Evolutionary conservation across 2,329 filamentous ascomycete species (phyloP).

Genomic region (Sporothrix inflata): DNA sequence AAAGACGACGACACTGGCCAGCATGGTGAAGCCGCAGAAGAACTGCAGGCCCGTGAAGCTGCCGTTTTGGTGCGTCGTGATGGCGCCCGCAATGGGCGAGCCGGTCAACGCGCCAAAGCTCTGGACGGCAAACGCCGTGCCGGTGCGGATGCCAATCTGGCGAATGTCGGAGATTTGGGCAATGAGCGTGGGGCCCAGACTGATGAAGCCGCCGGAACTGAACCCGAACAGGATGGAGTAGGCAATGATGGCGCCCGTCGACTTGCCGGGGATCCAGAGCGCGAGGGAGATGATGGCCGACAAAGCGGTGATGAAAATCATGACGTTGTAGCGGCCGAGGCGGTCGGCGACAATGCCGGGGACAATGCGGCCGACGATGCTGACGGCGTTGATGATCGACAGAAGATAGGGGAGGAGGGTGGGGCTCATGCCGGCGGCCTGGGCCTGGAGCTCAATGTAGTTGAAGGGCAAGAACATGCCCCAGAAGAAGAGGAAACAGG

Average conservation of each 20-base stretch:
- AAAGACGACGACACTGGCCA: constrained; percentile 36
- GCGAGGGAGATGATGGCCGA: constrained; percentile 46
- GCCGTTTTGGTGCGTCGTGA: constrained; percentile 50
- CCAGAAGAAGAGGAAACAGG: constrained; percentile 59
- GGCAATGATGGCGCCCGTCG: constrained; percentile 59
- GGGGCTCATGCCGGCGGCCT: constrained; percentile 48
- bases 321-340: constrained; percentile 46
- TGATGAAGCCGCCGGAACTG: constrained; percentile 64
- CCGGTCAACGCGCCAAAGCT: constrained; percentile 62
- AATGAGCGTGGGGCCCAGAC: constrained; percentile 59
- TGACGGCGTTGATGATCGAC: constrained; percentile 60
- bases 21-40: constrained; percentile 56
- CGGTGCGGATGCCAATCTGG: constrained; percentile 62
- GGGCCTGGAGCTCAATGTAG: constrained; percentile 55
- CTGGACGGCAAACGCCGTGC: constrained; percentile 59
- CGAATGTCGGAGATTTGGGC: constrained; percentile 64
- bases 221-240: constrained; percentile 69
- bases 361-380: constrained; percentile 56
- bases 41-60: constrained; percentile 56
- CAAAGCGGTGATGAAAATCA: constrained; percentile 51
- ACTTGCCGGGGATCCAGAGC: constrained; percentile 48
- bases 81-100: constrained; percentile 60
- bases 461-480: constrained; percentile 60
- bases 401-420: constrained; percentile 52
- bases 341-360: constrained; percentile 53